Evolutionary conservation across 129 eudicot species (phyloP), one percentile per base, ranked within the genome.

Genomic region (Centrapalus pauciflorus): DNA sequence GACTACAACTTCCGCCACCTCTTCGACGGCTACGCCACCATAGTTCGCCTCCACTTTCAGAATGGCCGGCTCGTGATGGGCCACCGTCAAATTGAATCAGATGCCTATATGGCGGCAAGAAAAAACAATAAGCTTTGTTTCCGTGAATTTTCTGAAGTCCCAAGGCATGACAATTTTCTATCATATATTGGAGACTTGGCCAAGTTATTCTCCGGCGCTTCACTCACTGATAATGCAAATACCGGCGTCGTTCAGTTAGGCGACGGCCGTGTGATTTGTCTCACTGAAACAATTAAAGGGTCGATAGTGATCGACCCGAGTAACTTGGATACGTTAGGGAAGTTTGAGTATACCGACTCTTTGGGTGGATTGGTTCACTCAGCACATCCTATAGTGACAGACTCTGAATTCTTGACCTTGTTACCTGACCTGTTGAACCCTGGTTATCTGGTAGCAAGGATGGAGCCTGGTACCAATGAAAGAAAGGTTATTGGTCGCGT

Each of bases 11-110:
- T 94, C 84, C 86, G 97, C 56, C 99, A 94, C 93, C 90, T 94
- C 59, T 94, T 94, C 67, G 99, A 94, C 61, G 99, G 99, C 64
- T 94, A 89, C 56, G 97, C 99, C 55, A 94, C 99, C 80, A 71
- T 94, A 5, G 99, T 94, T 76, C 77, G 95, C 56, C 94, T 94
- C 21, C 74, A 77, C 68, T 94, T 94, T 11, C 85, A 87, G 17
- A 79, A 76, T 2, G 97, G 99, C 66, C 84, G 73, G 20, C 72
- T 89, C 8, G n/a, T 45, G 3, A 90, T 90, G 90, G 97, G 81
- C 0, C 99, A 94, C 73, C 83, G 97, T 0, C 99, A 94, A 65
- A 58, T 94, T 14, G 95, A 94, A 65, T 86, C 99, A 11, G 97
- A 94, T 3, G 99, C 99, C 5, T 94, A 94, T 21, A 94, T 84